Evolutionary conservation across 495 filamentous ascomycete species (phyloP).

Genomic region (Aspergillus ostianus): DNA sequence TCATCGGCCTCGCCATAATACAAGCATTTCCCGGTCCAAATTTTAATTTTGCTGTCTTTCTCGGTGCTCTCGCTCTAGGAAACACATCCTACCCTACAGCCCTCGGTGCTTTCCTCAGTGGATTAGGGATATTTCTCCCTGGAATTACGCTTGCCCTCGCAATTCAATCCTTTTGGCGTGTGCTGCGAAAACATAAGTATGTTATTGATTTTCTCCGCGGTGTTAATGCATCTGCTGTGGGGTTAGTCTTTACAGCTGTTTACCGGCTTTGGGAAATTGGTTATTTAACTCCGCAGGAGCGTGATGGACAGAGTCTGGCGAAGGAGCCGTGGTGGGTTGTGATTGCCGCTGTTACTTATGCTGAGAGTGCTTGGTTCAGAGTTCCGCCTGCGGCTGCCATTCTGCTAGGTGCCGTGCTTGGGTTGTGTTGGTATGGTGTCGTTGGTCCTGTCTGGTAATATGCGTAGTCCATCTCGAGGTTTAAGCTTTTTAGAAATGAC

Average conservation of each 20-base stretch:
- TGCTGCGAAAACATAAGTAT: constrained; percentile 50
- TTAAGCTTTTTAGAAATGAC: no score
- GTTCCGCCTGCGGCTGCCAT: constrained; percentile 62
- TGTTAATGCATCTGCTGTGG: constrained; percentile 74
- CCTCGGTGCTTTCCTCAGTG: constrained; percentile 63
- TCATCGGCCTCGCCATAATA: constrained; percentile 78
- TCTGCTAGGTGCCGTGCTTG: constrained; percentile 61
- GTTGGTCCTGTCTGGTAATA: constrained; percentile 25
- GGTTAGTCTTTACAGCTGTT: constrained; percentile 81
- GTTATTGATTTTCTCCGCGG: constrained; percentile 62
- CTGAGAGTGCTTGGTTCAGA: constrained; percentile 60
- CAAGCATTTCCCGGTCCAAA: constrained; percentile 85
- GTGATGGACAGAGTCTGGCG: constrained; percentile 55
- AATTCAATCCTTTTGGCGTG: constrained; percentile 68
- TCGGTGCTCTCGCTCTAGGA: constrained; percentile 59
- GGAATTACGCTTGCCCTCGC: constrained; percentile 66
- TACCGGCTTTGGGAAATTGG: constrained; percentile 81
- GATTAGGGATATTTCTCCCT: constrained; percentile 69
- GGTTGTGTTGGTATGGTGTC: constrained; percentile 64
- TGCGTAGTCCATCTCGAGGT: no score
- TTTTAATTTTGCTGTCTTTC: constrained; percentile 84
- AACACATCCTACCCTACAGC: constrained; percentile 38
- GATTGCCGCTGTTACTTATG: constrained; percentile 60
- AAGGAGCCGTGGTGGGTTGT: constrained; percentile 77
- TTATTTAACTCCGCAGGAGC: constrained; percentile 52